Conservation (phyloP, 345 rosid genomes). For the Populus tremula region DNA sequence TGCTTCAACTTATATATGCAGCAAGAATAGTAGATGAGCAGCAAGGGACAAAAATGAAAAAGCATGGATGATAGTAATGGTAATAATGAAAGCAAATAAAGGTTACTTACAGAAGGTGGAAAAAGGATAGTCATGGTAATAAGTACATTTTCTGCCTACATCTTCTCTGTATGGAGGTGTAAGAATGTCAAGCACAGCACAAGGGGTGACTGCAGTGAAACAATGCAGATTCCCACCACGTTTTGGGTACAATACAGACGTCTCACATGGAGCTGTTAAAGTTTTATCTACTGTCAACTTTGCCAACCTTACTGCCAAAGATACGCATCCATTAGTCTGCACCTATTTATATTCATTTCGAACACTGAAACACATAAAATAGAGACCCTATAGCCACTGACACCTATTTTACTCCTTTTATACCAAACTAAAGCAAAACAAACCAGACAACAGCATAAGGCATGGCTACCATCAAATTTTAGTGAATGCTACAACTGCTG, state of each 20-base stretch:
- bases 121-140: slow-evolving; percentile 76
- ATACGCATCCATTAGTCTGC: neutral
- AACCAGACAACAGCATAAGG: neutral
- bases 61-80: neutral
- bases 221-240: slow-evolving; percentile 88
- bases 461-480: neutral
- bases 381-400: neutral
- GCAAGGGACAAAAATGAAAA: neutral
- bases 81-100: neutral
- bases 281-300: slow-evolving; percentile 60
- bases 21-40: neutral
- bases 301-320: slow-evolving; percentile 68
- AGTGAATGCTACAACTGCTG: neutral
- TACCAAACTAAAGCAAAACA: too few relatives aligned
- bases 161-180: slow-evolving; percentile 84
- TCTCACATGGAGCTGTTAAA: slow-evolving; percentile 57
- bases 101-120: slow-evolving; percentile 52
- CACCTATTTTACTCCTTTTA: neutral
- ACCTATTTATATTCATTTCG: neutral
- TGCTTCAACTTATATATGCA: neutral
- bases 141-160: slow-evolving; percentile 72
- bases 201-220: slow-evolving; percentile 87
- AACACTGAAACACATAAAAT: neutral
- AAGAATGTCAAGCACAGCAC: slow-evolving; percentile 88
- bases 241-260: slow-evolving; percentile 73